Evolutionary conservation across 2,329 filamentous ascomycete genomes (phyloP), one percentile per base, ranked within the genome.

Genomic region (Diaporthe citri): DNA sequence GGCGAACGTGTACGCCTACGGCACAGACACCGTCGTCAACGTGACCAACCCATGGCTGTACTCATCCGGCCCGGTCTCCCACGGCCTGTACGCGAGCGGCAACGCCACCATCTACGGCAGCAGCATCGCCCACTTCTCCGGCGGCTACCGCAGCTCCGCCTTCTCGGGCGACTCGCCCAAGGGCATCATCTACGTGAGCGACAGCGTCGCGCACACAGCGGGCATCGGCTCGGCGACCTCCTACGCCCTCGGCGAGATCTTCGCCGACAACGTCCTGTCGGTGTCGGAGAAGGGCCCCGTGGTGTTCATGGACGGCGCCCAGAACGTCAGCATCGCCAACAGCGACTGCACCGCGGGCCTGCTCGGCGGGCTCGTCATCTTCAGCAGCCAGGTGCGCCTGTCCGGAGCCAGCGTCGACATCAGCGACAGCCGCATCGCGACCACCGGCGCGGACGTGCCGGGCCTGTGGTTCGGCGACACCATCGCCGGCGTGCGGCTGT

Each of bases 381-480:
- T 80, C 62, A 77, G 59, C 39, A 80, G 78, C 52, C 25, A 56
- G 15, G 55, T 66, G 3, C 60, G 79, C 22, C 20, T 48, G 22
- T 73, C 76, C 1, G 79, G 80, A 4, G 77, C 79, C 0, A 67
- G 57, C 3, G 66, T 82, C 13, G 77, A 74, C 13, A 71, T 83
- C 12, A 74, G 72, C 4, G 77, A 79, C 56, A 79, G 78, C 8
- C 78, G 77, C 34, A 76, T 82, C 34, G 79, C 78, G 0, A 78
- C 77, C 1, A 70, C 77, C 13, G 75, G 2, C 52, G 71, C 7
- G 74, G 59, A n/a, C 9, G 79, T 79, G 39, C 79, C 82, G 13
- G 80, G 76, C 4, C 69, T 82, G 4, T 83, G 81, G 82, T 82
- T 82, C 62, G 82, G 81, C 20, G 82, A 83, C 66, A 51, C 77